Percentiles rank a stretch among this genome's conserved stretches.
Evolutionary conservation across 495 filamentous ascomycete genomes (phyloP).

Genomic region (Aspergillus steynii): DNA sequence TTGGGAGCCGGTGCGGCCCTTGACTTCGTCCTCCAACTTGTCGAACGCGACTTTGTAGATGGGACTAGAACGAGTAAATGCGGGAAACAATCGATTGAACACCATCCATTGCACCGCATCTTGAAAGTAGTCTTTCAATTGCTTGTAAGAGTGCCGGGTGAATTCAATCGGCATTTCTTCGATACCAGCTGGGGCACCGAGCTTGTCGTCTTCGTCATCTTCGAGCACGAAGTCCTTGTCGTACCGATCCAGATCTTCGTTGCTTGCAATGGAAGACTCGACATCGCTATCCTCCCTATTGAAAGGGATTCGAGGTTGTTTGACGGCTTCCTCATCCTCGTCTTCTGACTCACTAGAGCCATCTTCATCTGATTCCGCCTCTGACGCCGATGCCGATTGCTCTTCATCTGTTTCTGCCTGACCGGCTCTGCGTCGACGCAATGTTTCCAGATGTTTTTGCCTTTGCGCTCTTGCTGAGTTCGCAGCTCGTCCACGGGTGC

Average conservation of each 20-base stretch:
- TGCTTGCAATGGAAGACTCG: slow-evolving; percentile 35
- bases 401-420: slow-evolving; percentile 46
- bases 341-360: slow-evolving; percentile 16
- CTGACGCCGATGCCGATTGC: slow-evolving; percentile 25
- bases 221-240: slow-evolving; percentile 73
- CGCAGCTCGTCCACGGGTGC: slow-evolving; percentile 41
- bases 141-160: slow-evolving; percentile 62
- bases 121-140: slow-evolving; percentile 74
- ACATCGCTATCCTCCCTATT: slow-evolving; percentile 33
- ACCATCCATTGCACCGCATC: slow-evolving; percentile 83
- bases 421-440: slow-evolving; percentile 60
- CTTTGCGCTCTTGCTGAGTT: slow-evolving; percentile 45
- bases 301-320: slow-evolving; percentile 13
- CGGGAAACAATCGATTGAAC: slow-evolving; percentile 72
- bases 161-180: slow-evolving; percentile 71
- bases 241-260: slow-evolving; percentile 55
- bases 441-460: slow-evolving; percentile 50
- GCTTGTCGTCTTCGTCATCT: slow-evolving; percentile 59
- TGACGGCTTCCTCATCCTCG: slow-evolving; percentile 21
- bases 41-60: slow-evolving; percentile 71
- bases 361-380: slow-evolving; percentile 28
- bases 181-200: slow-evolving; percentile 60
- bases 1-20: slow-evolving; percentile 66
- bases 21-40: slow-evolving; percentile 73
- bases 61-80: slow-evolving; percentile 62